Evolutionary conservation across 2,329 filamentous ascomycete species (phyloP).

Genomic region (Knoxdaviesia proteae): DNA sequence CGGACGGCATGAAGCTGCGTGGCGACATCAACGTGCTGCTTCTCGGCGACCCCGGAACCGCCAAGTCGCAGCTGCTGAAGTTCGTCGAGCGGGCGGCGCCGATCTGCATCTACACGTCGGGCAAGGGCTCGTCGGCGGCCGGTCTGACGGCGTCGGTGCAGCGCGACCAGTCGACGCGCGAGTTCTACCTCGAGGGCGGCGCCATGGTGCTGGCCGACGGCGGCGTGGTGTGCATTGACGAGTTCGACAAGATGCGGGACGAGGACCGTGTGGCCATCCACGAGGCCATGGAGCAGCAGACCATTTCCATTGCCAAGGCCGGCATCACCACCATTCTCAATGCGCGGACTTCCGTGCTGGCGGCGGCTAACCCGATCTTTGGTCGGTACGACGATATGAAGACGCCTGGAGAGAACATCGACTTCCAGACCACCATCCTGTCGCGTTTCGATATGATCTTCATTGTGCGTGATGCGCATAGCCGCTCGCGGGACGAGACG

Average conservation of each 20-base stretch:
- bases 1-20: conserved; percentile 91
- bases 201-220: conserved; percentile 97
- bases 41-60: conserved; percentile 91
- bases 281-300: conserved; percentile 99
- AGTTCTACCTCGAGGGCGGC: conserved; percentile 95
- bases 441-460: conserved; percentile 99
- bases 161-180: conserved; percentile 71
- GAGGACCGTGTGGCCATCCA: conserved; percentile 96
- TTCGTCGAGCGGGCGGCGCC: conserved; percentile 94
- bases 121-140: conserved; percentile 91
- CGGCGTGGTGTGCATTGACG: conserved; percentile 94
- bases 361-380: conserved; percentile 92
- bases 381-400: conserved; percentile 97
- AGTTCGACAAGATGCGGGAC: conserved; percentile 99
- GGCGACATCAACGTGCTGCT: conserved; percentile 96
- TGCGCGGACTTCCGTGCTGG: conserved; percentile 80
- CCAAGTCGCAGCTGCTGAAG: conserved; percentile 91
- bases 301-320: conserved; percentile 95
- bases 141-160: conserved; percentile 96
- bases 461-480: conserved; percentile 91
- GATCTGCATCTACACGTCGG: conserved; percentile 95
- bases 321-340: conserved; percentile 98
- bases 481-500: conserved; percentile 68
- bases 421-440: conserved; percentile 95
- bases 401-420: conserved; percentile 92